These are phyloP conservation scores for Talaromyces sp. DNA, from an alignment of 2,329 filamentous ascomycete genomes.

Conservation along the genomic window DNA sequence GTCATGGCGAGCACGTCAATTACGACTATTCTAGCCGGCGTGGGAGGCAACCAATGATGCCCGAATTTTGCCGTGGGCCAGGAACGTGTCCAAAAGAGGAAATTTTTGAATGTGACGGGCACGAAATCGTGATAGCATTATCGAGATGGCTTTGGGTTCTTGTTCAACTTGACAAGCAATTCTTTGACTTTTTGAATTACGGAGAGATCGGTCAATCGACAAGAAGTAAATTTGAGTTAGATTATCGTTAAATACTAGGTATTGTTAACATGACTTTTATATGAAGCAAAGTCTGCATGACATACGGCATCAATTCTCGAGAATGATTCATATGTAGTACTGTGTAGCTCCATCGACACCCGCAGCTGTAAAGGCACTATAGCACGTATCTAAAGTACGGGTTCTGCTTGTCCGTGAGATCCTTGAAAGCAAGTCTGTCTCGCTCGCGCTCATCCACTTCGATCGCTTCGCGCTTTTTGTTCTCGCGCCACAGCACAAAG, in stretches of 20 bases:
- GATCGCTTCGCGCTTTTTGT: constrained; percentile 49
- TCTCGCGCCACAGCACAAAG: constrained; percentile 57
- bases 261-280: neutral
- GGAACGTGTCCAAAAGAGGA: neutral
- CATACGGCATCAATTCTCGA: neutral
- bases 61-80: neutral
- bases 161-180: neutral
- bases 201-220: neutral
- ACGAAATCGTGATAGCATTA: neutral
- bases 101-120: neutral
- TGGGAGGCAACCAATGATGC: neutral
- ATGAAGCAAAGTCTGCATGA: neutral
- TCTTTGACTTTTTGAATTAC: neutral
- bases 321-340: neutral
- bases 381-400: constrained; percentile 62
- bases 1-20: neutral
- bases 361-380: constrained; percentile 24
- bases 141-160: neutral
- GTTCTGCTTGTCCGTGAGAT: constrained; percentile 67
- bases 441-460: constrained; percentile 58
- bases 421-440: constrained; percentile 62
- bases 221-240: neutral
- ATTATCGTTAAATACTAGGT: neutral
- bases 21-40: neutral
- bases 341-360: neutral